Conservation (phyloP, 805 yeast species). For the Kodamaea nitidulidarum region DNA sequence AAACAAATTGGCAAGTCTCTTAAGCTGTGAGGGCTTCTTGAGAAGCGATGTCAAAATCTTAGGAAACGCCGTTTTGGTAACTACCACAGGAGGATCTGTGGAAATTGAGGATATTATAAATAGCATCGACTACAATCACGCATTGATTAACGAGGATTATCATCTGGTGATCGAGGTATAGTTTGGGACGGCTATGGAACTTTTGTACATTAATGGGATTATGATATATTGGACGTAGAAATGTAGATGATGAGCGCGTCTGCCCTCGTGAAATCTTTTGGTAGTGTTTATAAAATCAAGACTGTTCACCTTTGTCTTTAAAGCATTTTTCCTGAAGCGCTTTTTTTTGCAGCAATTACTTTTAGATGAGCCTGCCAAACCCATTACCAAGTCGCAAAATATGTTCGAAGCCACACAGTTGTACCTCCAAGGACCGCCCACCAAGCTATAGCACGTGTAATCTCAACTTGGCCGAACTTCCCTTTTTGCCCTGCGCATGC, state of each 20-base stretch:
- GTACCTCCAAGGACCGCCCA: not conserved
- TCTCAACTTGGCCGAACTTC: not conserved
- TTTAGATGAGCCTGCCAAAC: not conserved
- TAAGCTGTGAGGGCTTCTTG: not conserved
- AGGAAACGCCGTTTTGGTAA: constrained; percentile 1
- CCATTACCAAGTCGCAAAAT: too few species aligned
- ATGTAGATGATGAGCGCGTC: too few species aligned
- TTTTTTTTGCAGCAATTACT: constrained; percentile 1
- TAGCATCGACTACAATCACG: constrained; percentile 7
- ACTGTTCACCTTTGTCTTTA: too few species aligned
- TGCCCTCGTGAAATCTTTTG: too few species aligned
- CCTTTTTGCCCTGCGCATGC: not conserved
- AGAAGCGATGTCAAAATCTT: not conserved
- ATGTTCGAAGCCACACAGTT: too few species aligned
- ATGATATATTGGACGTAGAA: not conserved
- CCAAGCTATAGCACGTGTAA: constrained; percentile 1
- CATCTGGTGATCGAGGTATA: constrained; percentile 1
- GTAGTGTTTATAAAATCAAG: too few species aligned
- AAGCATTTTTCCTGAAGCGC: too few species aligned
- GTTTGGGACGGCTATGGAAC: not conserved
- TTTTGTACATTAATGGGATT: not conserved
- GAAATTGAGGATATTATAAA: constrained; percentile 7
- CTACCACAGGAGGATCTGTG: not conserved
- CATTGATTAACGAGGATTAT: constrained; percentile 8
- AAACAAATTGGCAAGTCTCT: not conserved